Evolutionary conservation across 257 asterid genomes (phyloP), one percentile per base, ranked within the genome.

Genomic region (Fraxinus anomala): DNA sequence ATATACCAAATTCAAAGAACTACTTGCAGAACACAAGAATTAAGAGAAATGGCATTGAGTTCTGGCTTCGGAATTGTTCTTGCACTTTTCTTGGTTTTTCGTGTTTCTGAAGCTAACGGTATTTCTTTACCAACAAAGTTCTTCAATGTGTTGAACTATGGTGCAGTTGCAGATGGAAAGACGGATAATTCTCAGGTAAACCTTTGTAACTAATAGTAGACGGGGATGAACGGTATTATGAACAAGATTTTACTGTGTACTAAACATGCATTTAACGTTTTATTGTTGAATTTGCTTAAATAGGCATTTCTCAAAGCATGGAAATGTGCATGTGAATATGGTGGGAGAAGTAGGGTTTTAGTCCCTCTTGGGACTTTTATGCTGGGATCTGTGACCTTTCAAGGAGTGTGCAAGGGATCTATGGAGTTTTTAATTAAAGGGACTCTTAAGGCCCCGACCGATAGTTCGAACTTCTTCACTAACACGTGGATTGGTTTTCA

Each of bases 231-330:
- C 7, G 23, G 19, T n/a, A 17, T 4, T 21, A 36, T 74, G 30
- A 23, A 11, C 6, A 4, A 34, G 34, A 17, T n/a, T 42, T 42
- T 42, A 42, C 12, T 42, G 51, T 42, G 51, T 42, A 11, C 51
- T 42, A 42, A 40, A 42, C 51, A 42, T 42, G 51, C 56, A 44
- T 9, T 40, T 16, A 16, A 47, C 1, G 6, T 36, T 19, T 2
- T 42, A 23, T n/a, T 49, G n/a, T 16, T 26, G 13, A 23, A n/a
- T 40, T 5, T 34, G 44, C 26, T 59, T 0, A 0, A 11, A 54
- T 54, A 93, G 98, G 94, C 93, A 2, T 89, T 92, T 76, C 7
- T 81, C 1, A 77, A 24, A 67, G 94, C 97, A 40, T 94, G 98
- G 97, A 74, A 77, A 0, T 86, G 88, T 68, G 94, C 92, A 34